Percentiles rank a stretch among this genome's conserved stretches.
Evolutionary conservation across 257 asterid species (phyloP).

Genomic region (Leonotis leonurus): DNA sequence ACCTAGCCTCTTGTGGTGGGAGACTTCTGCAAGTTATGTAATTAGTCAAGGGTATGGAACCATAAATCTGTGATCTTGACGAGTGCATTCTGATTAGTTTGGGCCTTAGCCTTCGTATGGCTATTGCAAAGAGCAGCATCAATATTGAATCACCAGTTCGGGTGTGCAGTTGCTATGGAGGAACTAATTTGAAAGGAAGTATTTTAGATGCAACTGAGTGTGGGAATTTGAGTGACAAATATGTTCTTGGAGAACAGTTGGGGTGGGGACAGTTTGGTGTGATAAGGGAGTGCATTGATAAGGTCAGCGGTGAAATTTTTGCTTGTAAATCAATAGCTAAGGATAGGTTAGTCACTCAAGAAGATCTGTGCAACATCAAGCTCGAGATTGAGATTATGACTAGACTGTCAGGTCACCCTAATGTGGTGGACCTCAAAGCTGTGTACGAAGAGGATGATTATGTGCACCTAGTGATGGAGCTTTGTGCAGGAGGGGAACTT

Average conservation of each 20-base stretch:
- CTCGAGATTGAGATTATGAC: conserved; percentile 57
- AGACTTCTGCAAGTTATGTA: too few species aligned
- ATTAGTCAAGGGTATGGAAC: conserved; percentile 3
- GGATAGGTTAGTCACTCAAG: conserved; percentile 39
- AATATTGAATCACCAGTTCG: conserved; percentile 26
- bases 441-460: conserved; percentile 52
- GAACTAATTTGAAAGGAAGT: conserved; percentile 39
- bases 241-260: conserved; percentile 40
- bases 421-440: conserved; percentile 57
- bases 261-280: conserved; percentile 62
- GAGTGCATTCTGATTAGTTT: conserved; percentile 13
- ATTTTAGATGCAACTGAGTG: conserved; percentile 36
- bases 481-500: conserved; percentile 64
- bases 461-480: conserved; percentile 61
- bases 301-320: conserved; percentile 47
- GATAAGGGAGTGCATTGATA: conserved; percentile 44
- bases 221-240: conserved; percentile 35
- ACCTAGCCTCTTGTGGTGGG: too few species aligned
- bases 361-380: conserved; percentile 46
- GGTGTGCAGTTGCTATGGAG: conserved; percentile 43
- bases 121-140: conserved; percentile 62
- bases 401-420: conserved; percentile 43
- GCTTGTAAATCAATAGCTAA: conserved; percentile 61
- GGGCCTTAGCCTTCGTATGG: conserved; percentile 47
- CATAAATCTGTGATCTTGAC: conserved; percentile 18